A percentile compares a stretch with the other conserved stretches of the same genome.
Conservation (phyloP, 257 asterid species). For the Thymus quinquecostatus region DNA sequence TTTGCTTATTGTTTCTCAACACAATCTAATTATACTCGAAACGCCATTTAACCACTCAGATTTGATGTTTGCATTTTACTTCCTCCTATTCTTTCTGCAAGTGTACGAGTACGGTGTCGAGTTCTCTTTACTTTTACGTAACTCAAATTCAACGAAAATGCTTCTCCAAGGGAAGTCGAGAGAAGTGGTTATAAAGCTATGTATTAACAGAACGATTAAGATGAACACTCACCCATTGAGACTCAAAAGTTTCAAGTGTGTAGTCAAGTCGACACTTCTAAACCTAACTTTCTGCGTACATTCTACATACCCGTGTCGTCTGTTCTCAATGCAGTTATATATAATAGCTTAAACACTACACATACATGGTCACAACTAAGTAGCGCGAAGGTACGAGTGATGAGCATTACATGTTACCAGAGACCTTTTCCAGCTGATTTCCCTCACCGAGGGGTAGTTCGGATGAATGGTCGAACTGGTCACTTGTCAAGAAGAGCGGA, state of each 20-base stretch:
- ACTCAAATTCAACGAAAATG: too few relatives aligned
- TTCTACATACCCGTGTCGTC: constrained; percentile 26
- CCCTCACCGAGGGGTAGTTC: constrained; percentile 35
- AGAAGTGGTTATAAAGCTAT: background rate
- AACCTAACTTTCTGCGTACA: constrained; percentile 33
- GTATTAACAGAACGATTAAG: constrained; percentile 13
- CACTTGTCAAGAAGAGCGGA: constrained; percentile 49
- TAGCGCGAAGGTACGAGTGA: constrained; percentile 9
- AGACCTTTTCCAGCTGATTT: constrained; percentile 41
- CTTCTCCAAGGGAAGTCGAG: too few relatives aligned
- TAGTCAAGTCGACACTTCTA: constrained; percentile 26
- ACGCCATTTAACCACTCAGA: constrained; percentile 10
- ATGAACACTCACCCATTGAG: constrained; percentile 27
- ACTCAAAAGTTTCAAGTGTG: constrained; percentile 17
- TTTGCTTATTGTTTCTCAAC: constrained; percentile 27
- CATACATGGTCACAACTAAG: constrained; percentile 30
- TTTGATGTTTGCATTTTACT: background rate
- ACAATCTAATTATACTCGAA: background rate
- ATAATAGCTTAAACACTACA: constrained; percentile 30
- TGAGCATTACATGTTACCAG: constrained; percentile 35
- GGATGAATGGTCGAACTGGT: constrained; percentile 47
- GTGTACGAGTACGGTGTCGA: background rate
- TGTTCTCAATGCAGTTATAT: constrained; percentile 20
- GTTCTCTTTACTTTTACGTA: too few relatives aligned
- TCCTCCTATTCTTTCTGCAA: background rate